Conservation (phyloP, 768 basidiomycete species). For the Crassisporium funariophilum region DNA sequence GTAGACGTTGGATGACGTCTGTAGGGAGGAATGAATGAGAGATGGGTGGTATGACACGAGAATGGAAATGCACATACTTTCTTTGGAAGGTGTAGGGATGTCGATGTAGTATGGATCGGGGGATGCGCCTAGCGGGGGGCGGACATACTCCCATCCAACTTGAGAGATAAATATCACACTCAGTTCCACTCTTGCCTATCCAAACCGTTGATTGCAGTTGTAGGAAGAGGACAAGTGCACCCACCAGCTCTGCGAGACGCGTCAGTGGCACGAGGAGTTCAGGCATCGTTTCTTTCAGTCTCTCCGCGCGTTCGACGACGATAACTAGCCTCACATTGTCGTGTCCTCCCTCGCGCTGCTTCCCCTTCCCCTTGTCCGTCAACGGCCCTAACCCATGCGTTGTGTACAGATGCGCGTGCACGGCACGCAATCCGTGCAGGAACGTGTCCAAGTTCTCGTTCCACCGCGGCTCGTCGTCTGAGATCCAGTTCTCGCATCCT, state of each 20-base stretch:
- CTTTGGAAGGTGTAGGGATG: slow-evolving; percentile 52
- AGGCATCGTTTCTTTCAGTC: slow-evolving; percentile 60
- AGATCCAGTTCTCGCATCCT: slow-evolving; percentile 62
- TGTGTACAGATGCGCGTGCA: slow-evolving; percentile 29
- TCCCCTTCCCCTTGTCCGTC: slow-evolving; percentile 30
- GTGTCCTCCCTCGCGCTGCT: slow-evolving; percentile 22
- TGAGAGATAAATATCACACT: slow-evolving; percentile 66
- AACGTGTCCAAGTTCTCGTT: slow-evolving; percentile 72
- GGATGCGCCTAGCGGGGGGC: slow-evolving; percentile 68
- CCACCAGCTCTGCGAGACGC: slow-evolving; percentile 70
- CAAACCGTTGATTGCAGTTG: background rate
- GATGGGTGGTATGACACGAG: background rate
- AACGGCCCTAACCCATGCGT: slow-evolving; percentile 4
- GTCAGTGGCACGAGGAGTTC: slow-evolving; percentile 72
- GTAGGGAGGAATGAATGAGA: background rate
- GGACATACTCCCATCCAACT: slow-evolving; percentile 70
- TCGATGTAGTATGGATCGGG: slow-evolving; percentile 74
- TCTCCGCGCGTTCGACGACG: slow-evolving; percentile 68
- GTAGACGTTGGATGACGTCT: slow-evolving; percentile 40
- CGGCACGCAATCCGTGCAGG: slow-evolving; percentile 60
- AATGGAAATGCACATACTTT: slow-evolving; percentile 43
- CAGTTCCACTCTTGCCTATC: slow-evolving; percentile 59
- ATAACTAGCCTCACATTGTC: slow-evolving; percentile 53
- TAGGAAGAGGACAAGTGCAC: slow-evolving; percentile 17
- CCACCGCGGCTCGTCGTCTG: slow-evolving; percentile 44